phyloP scores from a whole-genome alignment of 169 alveolate genomes.

The Plasmodium cynomolgi region DNA sequence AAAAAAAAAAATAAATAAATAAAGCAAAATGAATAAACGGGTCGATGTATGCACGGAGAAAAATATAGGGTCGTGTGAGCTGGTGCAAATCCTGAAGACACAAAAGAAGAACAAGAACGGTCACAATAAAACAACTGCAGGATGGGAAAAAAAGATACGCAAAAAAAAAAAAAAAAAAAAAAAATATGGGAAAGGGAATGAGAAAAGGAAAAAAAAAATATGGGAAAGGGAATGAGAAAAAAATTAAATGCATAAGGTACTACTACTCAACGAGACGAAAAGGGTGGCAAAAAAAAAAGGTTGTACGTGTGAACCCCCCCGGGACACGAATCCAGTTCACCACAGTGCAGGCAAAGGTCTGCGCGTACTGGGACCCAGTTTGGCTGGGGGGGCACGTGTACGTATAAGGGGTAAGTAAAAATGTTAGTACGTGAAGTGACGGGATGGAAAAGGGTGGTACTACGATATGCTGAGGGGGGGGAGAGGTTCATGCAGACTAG shows the following conservation, averaged over 20 bases:
- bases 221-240: background rate
- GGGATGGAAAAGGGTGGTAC: background rate
- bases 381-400: background rate
- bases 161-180: background rate
- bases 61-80: background rate
- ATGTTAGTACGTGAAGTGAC: background rate
- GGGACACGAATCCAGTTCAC: background rate
- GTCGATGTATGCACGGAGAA: background rate
- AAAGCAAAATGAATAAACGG: background rate
- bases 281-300: background rate
- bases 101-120: background rate
- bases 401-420: background rate
- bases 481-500: background rate
- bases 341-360: background rate
- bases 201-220: background rate
- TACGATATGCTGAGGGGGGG: background rate
- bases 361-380: background rate
- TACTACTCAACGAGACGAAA: background rate
- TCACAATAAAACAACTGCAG: background rate
- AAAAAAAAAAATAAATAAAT: background rate
- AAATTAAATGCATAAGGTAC: background rate
- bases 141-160: background rate
- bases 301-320: background rate
- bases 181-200: no score
- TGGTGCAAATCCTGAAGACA: background rate